These are phyloP conservation scores for Ganoderma multipileum DNA, from an alignment of 1,284 basidiomycete species.

Conservation along the genomic window DNA sequence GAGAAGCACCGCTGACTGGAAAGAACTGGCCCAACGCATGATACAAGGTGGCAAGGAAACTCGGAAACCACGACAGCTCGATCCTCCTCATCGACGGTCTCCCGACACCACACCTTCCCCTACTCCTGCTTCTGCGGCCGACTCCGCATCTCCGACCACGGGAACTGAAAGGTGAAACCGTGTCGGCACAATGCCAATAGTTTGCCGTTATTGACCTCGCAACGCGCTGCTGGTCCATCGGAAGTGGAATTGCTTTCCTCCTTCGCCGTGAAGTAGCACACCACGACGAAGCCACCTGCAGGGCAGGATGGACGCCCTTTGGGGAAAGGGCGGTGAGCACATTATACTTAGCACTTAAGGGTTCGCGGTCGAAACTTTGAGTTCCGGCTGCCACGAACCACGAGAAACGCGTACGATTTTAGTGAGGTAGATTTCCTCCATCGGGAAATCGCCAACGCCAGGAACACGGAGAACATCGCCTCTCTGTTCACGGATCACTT, in stretches of 20 bases:
- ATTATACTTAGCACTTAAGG: not conserved
- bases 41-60: not conserved
- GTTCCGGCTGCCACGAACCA: constrained; percentile 27
- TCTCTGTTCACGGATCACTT: not conserved
- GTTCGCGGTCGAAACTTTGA: not conserved
- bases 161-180: not conserved
- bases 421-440: constrained; percentile 9
- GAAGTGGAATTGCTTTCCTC: not conserved
- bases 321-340: not conserved
- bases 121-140: too few species aligned
- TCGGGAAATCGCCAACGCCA: not conserved
- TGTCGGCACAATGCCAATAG: not conserved
- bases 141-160: not conserved
- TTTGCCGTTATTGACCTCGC: not conserved
- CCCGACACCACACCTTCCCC: not conserved
- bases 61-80: not conserved
- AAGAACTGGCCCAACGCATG: not conserved
- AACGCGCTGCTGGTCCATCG: not conserved
- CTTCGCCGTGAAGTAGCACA: not conserved
- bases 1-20: not conserved
- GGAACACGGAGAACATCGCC: not conserved
- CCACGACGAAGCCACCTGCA: not conserved
- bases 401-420: constrained; percentile 17
- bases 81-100: not conserved
- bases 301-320: not conserved